Percentiles rank a stretch among this genome's conserved stretches.
phyloP scores from a whole-genome alignment of 129 eudicot species.

The Chrysanthemum makinoi region DNA sequence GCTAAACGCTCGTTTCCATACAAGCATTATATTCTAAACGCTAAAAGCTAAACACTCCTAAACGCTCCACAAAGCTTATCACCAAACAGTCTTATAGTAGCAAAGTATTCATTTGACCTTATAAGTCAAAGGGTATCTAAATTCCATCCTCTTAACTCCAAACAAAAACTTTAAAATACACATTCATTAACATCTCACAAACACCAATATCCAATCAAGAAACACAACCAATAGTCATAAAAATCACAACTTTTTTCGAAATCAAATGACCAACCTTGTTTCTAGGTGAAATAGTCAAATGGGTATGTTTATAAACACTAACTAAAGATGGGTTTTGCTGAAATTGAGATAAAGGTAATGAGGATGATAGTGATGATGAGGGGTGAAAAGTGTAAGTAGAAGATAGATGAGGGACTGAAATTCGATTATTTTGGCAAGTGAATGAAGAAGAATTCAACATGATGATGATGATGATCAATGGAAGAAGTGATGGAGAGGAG shows the following conservation, averaged over 20 bases:
- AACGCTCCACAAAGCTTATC: too few relatives aligned
- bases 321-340: constrained; percentile 32
- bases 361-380: constrained; percentile 24
- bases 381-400: constrained; percentile 21
- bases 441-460: constrained; percentile 45
- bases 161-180: too few relatives aligned
- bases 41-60: too few relatives aligned
- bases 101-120: neutral
- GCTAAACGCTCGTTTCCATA: too few relatives aligned
- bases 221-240: constrained; percentile 1
- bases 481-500: constrained; percentile 17
- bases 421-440: constrained; percentile 25
- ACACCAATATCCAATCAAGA: constrained; percentile 3
- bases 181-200: constrained; percentile 17
- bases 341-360: constrained; percentile 14
- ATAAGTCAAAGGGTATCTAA: neutral
- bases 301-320: constrained; percentile 26
- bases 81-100: too few relatives aligned
- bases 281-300: constrained; percentile 32
- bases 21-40: too few relatives aligned
- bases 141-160: too few relatives aligned
- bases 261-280: constrained; percentile 46
- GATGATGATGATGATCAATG: constrained; percentile 33
- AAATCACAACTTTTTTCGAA: neutral
- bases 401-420: constrained; percentile 29